Evolutionary conservation across 1,284 basidiomycete genomes (phyloP), one percentile per base, ranked within the genome.

Genomic region (Grifola frondosa): DNA sequence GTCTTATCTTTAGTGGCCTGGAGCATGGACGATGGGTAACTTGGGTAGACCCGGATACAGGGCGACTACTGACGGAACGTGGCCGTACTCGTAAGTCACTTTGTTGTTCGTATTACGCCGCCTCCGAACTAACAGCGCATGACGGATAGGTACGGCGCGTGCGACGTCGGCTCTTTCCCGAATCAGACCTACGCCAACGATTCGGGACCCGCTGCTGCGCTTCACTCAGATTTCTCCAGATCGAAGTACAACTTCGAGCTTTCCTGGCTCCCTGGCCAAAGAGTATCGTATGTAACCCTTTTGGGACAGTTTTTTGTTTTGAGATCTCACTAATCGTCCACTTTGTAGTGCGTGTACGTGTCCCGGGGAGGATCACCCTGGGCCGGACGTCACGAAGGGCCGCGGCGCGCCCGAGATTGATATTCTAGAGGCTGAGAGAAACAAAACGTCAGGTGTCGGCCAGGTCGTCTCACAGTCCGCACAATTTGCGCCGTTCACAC

Each of bases 11-110:
- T 40, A 86, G 58, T 88, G 84, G 84, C 84, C 84, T 53, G 81
- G 78, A 68, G 63, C 59, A 62, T 95, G 92, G 92, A 90, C 87
- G 6, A 90, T 97, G 88, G 92, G 92, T 4, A 96, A 96, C 58
- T 75, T 97, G 3, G 92, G 84, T 1, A 70, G 92, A 39, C 82
- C 91, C 0, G 92, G 91, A 3, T 86, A 91, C 61, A 75, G 83
- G 16, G 90, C 86, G 0, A 84, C 88, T 0, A 85, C 86, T 3
- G 88, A 94, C 42, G 92, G 90, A 7, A 73, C 78, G 56, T 89
- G 84, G 84, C 87, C 85, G 2, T 86, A 84, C 59, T 65, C 67
- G 61, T 65, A 46, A 50, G 63, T 57, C 16, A n/a, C n/a, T n/a
- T 31, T 12, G 7, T 19, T 36, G 26, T 81, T 78, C 24, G 61